Evolutionary conservation across 192 early-diverging fungal species (phyloP).

Genomic region (Coemansia sp.): DNA sequence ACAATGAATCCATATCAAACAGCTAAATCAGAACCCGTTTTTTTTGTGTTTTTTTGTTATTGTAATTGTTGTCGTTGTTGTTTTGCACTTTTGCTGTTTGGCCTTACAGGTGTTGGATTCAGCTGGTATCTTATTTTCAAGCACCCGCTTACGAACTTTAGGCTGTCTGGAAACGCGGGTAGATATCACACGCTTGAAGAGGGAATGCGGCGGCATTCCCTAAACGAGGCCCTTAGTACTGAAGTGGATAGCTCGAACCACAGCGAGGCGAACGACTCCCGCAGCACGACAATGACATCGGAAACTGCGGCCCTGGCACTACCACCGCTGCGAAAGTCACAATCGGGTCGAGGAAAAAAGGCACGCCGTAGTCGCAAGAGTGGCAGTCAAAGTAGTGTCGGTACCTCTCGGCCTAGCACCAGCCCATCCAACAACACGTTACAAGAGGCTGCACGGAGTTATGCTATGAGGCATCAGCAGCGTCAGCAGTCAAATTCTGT

Average conservation of each 20-base stretch:
- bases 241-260: slow-evolving; percentile 26
- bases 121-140: slow-evolving; percentile 57
- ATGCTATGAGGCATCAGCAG: slow-evolving; percentile 51
- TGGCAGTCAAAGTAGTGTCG: slow-evolving; percentile 13
- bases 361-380: slow-evolving; percentile 35
- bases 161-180: slow-evolving; percentile 16
- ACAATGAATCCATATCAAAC: slow-evolving; percentile 9
- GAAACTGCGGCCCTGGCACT: slow-evolving; percentile 17
- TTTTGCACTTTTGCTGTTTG: background rate
- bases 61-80: slow-evolving; percentile 2
- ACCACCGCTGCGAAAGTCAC: slow-evolving; percentile 14
- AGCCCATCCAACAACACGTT: slow-evolving; percentile 20
- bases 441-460: slow-evolving; percentile 48
- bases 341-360: slow-evolving; percentile 25
- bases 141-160: slow-evolving; percentile 48
- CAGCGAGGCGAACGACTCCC: slow-evolving; percentile 42
- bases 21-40: background rate
- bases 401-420: slow-evolving; percentile 17
- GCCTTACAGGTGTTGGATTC: slow-evolving; percentile 39
- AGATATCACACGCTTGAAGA: slow-evolving; percentile 53
- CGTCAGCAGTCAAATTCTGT: slow-evolving; percentile 41
- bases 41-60: slow-evolving; percentile 7
- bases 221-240: slow-evolving; percentile 19
- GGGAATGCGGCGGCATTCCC: slow-evolving; percentile 47
- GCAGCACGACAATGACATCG: slow-evolving; percentile 42